Conservation (phyloP, 805 yeast species). For the Monosporozyma yasuniensis region DNA sequence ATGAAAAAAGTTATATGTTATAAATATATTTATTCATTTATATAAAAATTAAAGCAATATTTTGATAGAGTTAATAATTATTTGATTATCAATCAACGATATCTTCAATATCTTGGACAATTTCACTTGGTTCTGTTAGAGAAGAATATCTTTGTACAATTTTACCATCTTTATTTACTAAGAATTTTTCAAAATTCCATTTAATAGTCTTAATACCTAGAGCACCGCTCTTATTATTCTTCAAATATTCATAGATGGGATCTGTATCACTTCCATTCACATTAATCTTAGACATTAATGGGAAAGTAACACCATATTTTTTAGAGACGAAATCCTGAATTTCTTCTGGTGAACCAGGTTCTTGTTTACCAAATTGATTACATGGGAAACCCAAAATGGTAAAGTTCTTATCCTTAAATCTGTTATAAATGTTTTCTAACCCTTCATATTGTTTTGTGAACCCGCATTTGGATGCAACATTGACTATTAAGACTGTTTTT, state of each 20-base stretch:
- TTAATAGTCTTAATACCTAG: slow-evolving; percentile 62
- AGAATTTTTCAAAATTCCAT: slow-evolving; percentile 76
- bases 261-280: slow-evolving; percentile 81
- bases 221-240: slow-evolving; percentile 46
- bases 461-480: slow-evolving; percentile 81
- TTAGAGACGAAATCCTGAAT: slow-evolving; percentile 61
- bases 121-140: slow-evolving; percentile 52
- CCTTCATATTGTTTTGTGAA: slow-evolving; percentile 70
- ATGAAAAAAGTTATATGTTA: too few species aligned
- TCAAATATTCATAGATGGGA: slow-evolving; percentile 72
- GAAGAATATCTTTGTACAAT: slow-evolving; percentile 59
- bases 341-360: slow-evolving; percentile 60
- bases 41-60: background rate
- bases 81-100: slow-evolving; percentile 19
- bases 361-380: slow-evolving; percentile 78
- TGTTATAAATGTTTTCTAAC: slow-evolving; percentile 57
- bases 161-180: slow-evolving; percentile 44
- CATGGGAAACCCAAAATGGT: slow-evolving; percentile 80
- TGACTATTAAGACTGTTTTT: slow-evolving; percentile 73
- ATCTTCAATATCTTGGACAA: slow-evolving; percentile 51
- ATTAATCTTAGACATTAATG: slow-evolving; percentile 73
- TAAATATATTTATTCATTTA: background rate
- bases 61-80: background rate
- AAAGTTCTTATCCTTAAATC: slow-evolving; percentile 55
- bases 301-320: slow-evolving; percentile 91